Conservation (phyloP, 2,329 filamentous ascomycete species). For the Thelonectria olida region DNA sequence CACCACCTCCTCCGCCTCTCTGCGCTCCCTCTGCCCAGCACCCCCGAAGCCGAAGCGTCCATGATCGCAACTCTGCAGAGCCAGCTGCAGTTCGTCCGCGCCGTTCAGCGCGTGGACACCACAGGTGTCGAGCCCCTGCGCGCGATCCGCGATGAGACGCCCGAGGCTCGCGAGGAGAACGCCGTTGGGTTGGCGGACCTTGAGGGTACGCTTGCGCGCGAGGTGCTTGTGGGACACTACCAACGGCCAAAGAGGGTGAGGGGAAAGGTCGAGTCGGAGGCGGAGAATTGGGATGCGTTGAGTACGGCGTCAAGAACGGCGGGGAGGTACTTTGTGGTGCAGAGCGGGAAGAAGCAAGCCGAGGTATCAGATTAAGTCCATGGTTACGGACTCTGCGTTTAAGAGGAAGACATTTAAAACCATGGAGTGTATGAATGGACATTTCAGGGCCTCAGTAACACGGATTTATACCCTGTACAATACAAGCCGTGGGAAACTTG, state of each 20-base stretch:
- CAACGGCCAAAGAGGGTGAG: slow-evolving; percentile 52
- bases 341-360: slow-evolving; percentile 60
- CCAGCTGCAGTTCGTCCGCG: slow-evolving; percentile 90
- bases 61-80: slow-evolving; percentile 81
- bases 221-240: slow-evolving; percentile 68
- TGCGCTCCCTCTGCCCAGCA: slow-evolving; percentile 79
- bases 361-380: slow-evolving; percentile 30
- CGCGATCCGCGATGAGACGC: slow-evolving; percentile 84
- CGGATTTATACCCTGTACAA: slow-evolving; percentile 28
- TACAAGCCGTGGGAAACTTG: not conserved
- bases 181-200: slow-evolving; percentile 69
- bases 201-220: slow-evolving; percentile 63
- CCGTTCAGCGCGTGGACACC: slow-evolving; percentile 84
- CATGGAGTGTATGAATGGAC: not conserved
- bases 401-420: not conserved
- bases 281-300: slow-evolving; percentile 77
- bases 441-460: not conserved
- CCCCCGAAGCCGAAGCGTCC: slow-evolving; percentile 67
- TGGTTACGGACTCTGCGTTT: not conserved
- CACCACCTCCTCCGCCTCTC: slow-evolving; percentile 89
- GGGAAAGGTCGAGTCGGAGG: slow-evolving; percentile 52
- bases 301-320: slow-evolving; percentile 70
- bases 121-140: slow-evolving; percentile 76
- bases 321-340: slow-evolving; percentile 81
- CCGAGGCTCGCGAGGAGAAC: slow-evolving; percentile 65